These are phyloP conservation scores for Pseudocercospora vitis DNA, from an alignment of 2,329 filamentous ascomycete species.

Conservation along the genomic window DNA sequence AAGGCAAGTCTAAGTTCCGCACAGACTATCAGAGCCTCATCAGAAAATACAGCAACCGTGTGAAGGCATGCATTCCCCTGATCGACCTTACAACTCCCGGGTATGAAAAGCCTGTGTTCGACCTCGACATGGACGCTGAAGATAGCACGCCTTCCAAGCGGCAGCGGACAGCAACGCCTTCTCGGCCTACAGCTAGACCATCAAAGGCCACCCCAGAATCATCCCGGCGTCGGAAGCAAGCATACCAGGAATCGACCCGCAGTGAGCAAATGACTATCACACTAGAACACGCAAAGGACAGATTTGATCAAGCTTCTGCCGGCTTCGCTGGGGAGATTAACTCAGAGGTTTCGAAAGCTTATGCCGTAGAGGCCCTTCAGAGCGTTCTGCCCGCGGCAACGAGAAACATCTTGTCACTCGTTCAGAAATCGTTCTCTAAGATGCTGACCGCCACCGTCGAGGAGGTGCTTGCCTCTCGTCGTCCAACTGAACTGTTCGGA, in stretches of 20 bases:
- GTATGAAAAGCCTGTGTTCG: conserved; percentile 18
- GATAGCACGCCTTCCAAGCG: conserved; percentile 30
- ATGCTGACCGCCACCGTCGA: conserved; percentile 25
- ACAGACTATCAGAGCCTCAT: conserved; percentile 49
- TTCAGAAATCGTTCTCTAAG: conserved; percentile 31
- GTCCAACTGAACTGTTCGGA: conserved; percentile 35
- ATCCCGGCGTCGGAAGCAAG: neutral
- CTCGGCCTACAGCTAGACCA: neutral
- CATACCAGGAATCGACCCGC: too few relatives aligned
- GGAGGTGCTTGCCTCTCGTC: conserved; percentile 34
- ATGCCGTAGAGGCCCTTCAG: neutral
- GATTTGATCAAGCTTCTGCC: conserved; percentile 32
- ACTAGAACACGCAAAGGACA: conserved; percentile 35
- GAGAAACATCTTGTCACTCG: conserved; percentile 27
- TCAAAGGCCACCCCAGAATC: neutral
- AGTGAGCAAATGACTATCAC: conserved; percentile 31
- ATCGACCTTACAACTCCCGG: conserved; percentile 31
- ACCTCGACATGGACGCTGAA: conserved; percentile 26
- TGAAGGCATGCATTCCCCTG: conserved; percentile 36
- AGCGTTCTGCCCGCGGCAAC: neutral
- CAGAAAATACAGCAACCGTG: conserved; percentile 51
- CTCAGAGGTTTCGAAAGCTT: neutral
- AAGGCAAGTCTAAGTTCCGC: conserved; percentile 45
- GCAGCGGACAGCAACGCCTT: conserved; percentile 24
- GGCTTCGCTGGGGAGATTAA: conserved; percentile 16